Base-by-base conservation (phyloP, 208 protist genomes). In the Crithidia mellificae region DNA sequence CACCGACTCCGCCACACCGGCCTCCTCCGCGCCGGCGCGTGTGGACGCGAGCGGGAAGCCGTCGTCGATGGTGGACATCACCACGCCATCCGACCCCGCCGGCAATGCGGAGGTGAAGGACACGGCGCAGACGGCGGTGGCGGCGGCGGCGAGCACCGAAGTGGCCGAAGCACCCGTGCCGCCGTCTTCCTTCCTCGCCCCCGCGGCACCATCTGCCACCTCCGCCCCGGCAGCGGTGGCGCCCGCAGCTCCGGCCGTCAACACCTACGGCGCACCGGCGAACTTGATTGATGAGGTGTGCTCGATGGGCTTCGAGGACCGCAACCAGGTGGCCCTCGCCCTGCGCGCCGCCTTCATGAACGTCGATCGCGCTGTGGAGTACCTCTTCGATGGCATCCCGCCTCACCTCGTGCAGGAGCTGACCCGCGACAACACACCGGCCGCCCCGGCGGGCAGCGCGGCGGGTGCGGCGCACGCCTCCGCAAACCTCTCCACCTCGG, bases 241-340 rank as follows among this genome's bases (percentile, higher is more conserved):
- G 17, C 32, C 69, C 24, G 56, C 68, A 20, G 36, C 61, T 8
- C 36, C 71, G 24, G 8, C 68, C 38, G 14, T 61, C 2, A 68
- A 54, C 46, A 63, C 66, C 4, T 38, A 71, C 44, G 77, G 59
- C 12, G 84, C 88, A 9, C 73, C 85, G 29, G 51, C 78, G 25
- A 67, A 68, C 36, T 74, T 96, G 27, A 88, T 96, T 53, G 91
- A 96, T 61, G 76, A 74, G 19, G 74, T 96, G 49, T 84, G 87
- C 24, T 69, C 86, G 27, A 96, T 96, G 91, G 91, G 91, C 32
- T 96, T 96, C 72, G 81, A 90, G 30, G 88, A 96, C 55, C 87
- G 91, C 38, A 62, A 54, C 22, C 76, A 87, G 66, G 82, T 96
- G 6, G 80, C 86, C 15, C 73, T 88, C 24, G 91, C 91, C 36